These are phyloP conservation scores for Oryza meridionalis DNA, from an alignment of 176 grass and related monocot genomes.

Conservation along the genomic window DNA sequence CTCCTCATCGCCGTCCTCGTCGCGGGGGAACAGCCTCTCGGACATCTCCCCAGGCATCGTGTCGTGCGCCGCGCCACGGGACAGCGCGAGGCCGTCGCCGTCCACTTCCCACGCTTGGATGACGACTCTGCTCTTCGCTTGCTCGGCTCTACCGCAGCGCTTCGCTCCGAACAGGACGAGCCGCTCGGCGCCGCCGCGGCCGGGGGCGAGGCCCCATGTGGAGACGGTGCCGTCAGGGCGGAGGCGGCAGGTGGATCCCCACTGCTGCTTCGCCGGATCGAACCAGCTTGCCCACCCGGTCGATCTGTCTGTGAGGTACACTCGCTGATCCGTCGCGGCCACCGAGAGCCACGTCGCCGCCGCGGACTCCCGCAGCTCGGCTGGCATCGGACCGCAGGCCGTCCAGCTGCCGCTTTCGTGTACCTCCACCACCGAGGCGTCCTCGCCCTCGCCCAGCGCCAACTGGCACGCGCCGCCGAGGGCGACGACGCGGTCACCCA, in stretches of 20 bases:
- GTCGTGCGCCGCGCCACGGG: slow-evolving; percentile 1
- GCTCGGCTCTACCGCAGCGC: slow-evolving; percentile 19
- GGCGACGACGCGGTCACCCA: slow-evolving; percentile 63
- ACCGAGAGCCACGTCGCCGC: slow-evolving; percentile 73
- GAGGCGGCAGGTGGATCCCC: slow-evolving; percentile 55
- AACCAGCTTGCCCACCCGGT: slow-evolving; percentile 70
- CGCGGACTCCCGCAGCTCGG: slow-evolving; percentile 49
- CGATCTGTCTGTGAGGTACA: slow-evolving; percentile 62
- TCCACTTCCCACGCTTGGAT: slow-evolving; percentile 73
- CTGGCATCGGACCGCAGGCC: slow-evolving; percentile 63
- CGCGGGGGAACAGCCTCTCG: slow-evolving; percentile 48
- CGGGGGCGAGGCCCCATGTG: slow-evolving; percentile 51
- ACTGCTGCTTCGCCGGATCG: slow-evolving; percentile 60
- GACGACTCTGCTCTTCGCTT: slow-evolving; percentile 12
- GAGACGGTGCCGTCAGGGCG: slow-evolving; percentile 31
- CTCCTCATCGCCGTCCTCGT: slow-evolving; percentile 33
- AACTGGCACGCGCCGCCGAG: slow-evolving; percentile 74
- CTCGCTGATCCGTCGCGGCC: slow-evolving; percentile 49
- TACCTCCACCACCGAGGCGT: slow-evolving; percentile 65
- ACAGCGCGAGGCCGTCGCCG: slow-evolving; percentile 47
- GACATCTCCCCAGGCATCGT: slow-evolving; percentile 70
- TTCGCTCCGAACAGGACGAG: slow-evolving; percentile 65
- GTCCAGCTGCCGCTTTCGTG: slow-evolving; percentile 54
- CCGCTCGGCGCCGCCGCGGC: slow-evolving; percentile 31
- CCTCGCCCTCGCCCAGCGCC: slow-evolving; percentile 57